These are phyloP conservation scores for Shiraia sp. DNA, from an alignment of 2,329 filamentous ascomycete species.

Conservation along the genomic window DNA sequence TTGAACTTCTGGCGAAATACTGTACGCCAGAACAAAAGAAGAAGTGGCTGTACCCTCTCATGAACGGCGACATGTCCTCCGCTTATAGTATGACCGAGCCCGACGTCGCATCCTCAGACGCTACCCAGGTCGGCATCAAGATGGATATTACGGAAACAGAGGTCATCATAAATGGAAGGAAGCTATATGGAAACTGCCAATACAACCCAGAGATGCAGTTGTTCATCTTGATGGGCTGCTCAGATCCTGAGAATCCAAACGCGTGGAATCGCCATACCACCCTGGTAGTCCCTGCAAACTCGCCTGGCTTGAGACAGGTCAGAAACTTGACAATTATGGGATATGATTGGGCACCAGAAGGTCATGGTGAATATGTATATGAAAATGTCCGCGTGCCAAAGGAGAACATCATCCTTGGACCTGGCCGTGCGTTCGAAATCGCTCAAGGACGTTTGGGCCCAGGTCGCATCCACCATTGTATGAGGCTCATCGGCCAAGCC, in stretches of 20 bases:
- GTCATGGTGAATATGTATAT: slow-evolving; percentile 49
- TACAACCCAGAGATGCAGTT: slow-evolving; percentile 44
- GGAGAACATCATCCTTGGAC: slow-evolving; percentile 49
- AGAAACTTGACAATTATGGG: slow-evolving; percentile 49
- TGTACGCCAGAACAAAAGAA: slow-evolving; percentile 55
- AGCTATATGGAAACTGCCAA: slow-evolving; percentile 48
- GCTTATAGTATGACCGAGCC: slow-evolving; percentile 59
- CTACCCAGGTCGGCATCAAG: slow-evolving; percentile 51
- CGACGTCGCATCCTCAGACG: slow-evolving; percentile 55
- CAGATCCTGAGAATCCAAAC: slow-evolving; percentile 45
- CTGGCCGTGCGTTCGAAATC: slow-evolving; percentile 49
- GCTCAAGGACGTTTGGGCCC: slow-evolving; percentile 48
- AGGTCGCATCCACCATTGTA: slow-evolving; percentile 50
- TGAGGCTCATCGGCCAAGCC: slow-evolving; percentile 49
- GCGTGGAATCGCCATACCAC: slow-evolving; percentile 48
- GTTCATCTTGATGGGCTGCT: slow-evolving; percentile 46
- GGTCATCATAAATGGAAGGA: slow-evolving; percentile 48
- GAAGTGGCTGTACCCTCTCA: slow-evolving; percentile 54
- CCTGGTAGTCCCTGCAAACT: slow-evolving; percentile 45
- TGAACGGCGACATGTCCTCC: slow-evolving; percentile 54
- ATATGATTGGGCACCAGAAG: slow-evolving; percentile 49
- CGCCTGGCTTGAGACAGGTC: slow-evolving; percentile 45
- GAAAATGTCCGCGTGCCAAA: slow-evolving; percentile 47
- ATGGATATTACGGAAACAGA: slow-evolving; percentile 45
- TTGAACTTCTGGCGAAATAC: slow-evolving; percentile 58